Base-by-base conservation (phyloP, 2,329 filamentous ascomycete genomes). In the Aspergillus niger region DNA sequence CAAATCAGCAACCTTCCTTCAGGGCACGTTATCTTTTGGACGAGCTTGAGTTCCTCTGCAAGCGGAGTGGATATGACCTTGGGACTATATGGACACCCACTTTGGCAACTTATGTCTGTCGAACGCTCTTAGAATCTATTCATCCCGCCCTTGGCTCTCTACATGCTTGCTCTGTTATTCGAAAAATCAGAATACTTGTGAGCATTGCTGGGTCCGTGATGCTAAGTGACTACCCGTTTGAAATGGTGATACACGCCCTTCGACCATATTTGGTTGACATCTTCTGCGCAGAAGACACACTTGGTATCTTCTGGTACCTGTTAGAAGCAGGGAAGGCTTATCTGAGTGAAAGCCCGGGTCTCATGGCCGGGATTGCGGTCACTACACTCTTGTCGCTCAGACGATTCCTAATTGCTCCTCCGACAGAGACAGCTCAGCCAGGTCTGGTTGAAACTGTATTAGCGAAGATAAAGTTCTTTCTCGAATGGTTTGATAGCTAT, bases 1-100 rank as follows among this genome's bases (percentile, higher is more conserved):
- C 89, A 10, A 91, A 89, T 58, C 92, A 97, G 67, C 93, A 98
- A 69, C 95, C 95, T 3, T 88, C 87, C 56, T 98, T 97, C 77
- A 89, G 85, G 66, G 88, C 89, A 28, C 92, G 89, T 66, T 90
- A 89, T 68, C 81, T 99, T 3, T 80, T 89, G 10, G 85, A 89
- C 62, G 88, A 95, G 69, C 82, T 98, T 22, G 83, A 90, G 13
- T 86, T 92, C 59, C 79, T 98, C n/a, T 96, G 91, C 70, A 85
- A 85, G 65, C 85, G 89, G 49, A 89, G 88, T 2, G 85, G 86
- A 20, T 87, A 87, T 66, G 85, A 92, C 50, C 77, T 87, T 41
- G 77, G 79, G 55, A 82, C 76, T 5, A 82, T 96, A 11, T 97
- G 92, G 91, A 91, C 88, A 0, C 86, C 92, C 5, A 83, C 90